These are phyloP conservation scores for Lepidium africanum DNA, from an alignment of 345 rosid species.

Conservation along the genomic window DNA sequence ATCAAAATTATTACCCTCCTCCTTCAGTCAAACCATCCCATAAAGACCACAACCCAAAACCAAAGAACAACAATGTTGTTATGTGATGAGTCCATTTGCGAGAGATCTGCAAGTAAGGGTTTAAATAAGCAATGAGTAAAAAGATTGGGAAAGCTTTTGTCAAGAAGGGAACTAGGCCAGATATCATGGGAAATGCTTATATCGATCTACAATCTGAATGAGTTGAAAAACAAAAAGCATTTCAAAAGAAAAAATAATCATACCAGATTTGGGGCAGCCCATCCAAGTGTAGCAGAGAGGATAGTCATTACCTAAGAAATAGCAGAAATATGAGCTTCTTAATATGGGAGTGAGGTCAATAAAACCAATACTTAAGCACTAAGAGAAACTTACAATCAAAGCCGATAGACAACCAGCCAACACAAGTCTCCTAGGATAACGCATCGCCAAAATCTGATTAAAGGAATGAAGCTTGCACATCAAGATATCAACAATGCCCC, in stretches of 20 bases:
- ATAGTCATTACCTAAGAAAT: conserved; percentile 79
- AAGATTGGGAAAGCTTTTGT: background rate
- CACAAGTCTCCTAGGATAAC: conserved; percentile 92
- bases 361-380: background rate
- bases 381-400: conserved; percentile 47
- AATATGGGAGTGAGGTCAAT: background rate
- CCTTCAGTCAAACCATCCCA: conserved; percentile 73
- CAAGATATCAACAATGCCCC: background rate
- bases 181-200: background rate
- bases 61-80: conserved; percentile 75
- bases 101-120: conserved; percentile 56
- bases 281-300: conserved; percentile 82
- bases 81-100: conserved; percentile 93
- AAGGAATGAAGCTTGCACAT: background rate
- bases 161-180: background rate
- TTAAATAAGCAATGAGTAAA: background rate
- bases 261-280: conserved; percentile 96
- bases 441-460: conserved; percentile 89
- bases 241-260: background rate
- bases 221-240: background rate
- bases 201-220: background rate
- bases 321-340: background rate
- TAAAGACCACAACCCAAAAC: conserved; percentile 87
- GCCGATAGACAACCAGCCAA: conserved; percentile 84
- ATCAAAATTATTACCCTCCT: conserved; percentile 30